Percentiles rank a stretch among this genome's conserved stretches.
These are phyloP conservation scores for Boletus barrowsii DNA, from an alignment of 768 basidiomycete species.

Conservation along the genomic window DNA sequence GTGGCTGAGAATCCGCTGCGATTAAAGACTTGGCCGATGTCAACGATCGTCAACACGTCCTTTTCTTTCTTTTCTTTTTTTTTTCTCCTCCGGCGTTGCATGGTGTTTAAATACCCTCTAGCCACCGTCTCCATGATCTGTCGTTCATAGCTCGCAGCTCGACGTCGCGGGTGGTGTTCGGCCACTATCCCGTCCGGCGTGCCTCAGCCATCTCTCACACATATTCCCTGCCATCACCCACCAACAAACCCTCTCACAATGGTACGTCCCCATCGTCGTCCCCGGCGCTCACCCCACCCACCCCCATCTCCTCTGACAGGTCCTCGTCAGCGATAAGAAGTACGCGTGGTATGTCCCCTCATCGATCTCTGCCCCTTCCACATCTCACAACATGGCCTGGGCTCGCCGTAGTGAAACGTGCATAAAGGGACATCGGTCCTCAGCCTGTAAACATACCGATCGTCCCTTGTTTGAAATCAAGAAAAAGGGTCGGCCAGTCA, in stretches of 20 bases:
- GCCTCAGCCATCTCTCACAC: conserved; percentile 5
- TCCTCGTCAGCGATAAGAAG: conserved; percentile 72
- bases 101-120: conserved; percentile 45
- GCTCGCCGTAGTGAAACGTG: conserved; percentile 68
- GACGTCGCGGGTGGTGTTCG: conserved; percentile 56
- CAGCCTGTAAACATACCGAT: conserved; percentile 83
- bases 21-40: conserved; percentile 36
- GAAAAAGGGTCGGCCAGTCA: conserved; percentile 60
- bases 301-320: conserved; percentile 36
- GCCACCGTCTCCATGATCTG: conserved; percentile 27
- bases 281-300: neutral
- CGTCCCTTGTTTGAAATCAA: conserved; percentile 80
- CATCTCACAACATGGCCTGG: conserved; percentile 2
- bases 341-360: conserved; percentile 68
- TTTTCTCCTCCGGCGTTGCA: conserved; percentile 24
- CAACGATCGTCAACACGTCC: conserved; percentile 53
- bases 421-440: conserved; percentile 92
- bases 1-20: conserved; percentile 26
- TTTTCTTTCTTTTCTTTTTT: conserved; percentile 28
- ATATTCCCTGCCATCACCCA: neutral
- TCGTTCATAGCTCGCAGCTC: conserved; percentile 47
- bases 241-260: conserved; percentile 32
- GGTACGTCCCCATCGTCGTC: conserved; percentile 34
- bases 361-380: neutral
- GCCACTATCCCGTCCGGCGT: conserved; percentile 37